Conservation (phyloP, 2,329 filamentous ascomycete genomes). For the Didymellaceae sp. region DNA sequence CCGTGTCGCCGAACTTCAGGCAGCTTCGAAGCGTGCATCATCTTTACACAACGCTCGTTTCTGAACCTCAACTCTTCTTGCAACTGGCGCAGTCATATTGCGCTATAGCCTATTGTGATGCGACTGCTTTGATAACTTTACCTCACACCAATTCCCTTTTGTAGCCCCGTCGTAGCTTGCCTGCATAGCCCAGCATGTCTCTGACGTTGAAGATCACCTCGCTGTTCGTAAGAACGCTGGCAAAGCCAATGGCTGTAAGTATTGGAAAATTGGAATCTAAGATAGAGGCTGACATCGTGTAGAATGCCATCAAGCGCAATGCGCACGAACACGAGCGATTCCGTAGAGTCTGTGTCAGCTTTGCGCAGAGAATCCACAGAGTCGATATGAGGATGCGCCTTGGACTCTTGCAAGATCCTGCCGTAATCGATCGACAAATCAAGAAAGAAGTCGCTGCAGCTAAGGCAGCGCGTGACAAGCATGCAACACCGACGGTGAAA, state of each 20-base stretch:
- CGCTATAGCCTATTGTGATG: not conserved
- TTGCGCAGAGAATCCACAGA: slow-evolving; percentile 69
- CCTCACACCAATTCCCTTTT: slow-evolving; percentile 15
- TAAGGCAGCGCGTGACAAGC: slow-evolving; percentile 59
- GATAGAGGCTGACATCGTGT: slow-evolving; percentile 3
- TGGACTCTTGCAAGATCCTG: slow-evolving; percentile 67
- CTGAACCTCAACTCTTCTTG: not conserved
- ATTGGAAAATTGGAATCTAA: not conserved
- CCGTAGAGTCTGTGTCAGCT: slow-evolving; percentile 64
- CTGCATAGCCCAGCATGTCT: slow-evolving; percentile 57
- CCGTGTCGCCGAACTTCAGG: slow-evolving; percentile 29
- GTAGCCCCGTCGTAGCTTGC: slow-evolving; percentile 4
- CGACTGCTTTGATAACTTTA: slow-evolving; percentile 14
- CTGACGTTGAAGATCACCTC: slow-evolving; percentile 72
- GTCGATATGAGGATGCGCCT: slow-evolving; percentile 73
- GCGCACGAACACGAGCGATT: slow-evolving; percentile 73
- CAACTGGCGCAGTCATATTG: slow-evolving; percentile 1
- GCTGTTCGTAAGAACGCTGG: slow-evolving; percentile 68
- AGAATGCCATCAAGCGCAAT: slow-evolving; percentile 73
- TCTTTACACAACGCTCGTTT: slow-evolving; percentile 5
- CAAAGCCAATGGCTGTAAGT: slow-evolving; percentile 71
- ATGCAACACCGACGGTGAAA: slow-evolving; percentile 64
- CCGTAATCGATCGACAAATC: slow-evolving; percentile 60
- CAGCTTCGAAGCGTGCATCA: slow-evolving; percentile 26
- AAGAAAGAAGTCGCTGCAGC: slow-evolving; percentile 62